Conservation (phyloP, 345 rosid species). For the Cardamine chenopodiifolia region DNA sequence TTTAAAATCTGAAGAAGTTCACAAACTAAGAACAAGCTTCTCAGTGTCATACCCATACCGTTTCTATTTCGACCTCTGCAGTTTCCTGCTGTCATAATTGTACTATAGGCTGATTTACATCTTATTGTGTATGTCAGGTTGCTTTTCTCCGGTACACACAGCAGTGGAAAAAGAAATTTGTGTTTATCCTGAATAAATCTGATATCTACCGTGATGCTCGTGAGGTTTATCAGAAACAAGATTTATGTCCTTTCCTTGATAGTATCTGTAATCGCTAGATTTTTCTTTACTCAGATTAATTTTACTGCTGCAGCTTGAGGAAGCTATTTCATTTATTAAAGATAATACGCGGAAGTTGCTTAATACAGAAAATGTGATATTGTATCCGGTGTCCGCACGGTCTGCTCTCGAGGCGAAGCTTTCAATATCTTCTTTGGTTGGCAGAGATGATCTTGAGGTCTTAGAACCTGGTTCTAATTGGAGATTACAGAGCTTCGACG, state of each 20-base stretch:
- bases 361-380: conserved; percentile 62
- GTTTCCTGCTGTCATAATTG: conserved; percentile 3
- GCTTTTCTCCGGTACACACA: conserved; percentile 86
- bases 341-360: conserved; percentile 79
- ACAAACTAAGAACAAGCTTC: neutral
- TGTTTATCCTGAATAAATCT: conserved; percentile 87
- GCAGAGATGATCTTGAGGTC: conserved; percentile 46
- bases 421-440: conserved; percentile 51
- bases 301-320: conserved; percentile 73
- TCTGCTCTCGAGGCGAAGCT: conserved; percentile 85
- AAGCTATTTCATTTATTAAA: conserved; percentile 74
- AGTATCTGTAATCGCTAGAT: conserved; percentile 7
- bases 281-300: conserved; percentile 14
- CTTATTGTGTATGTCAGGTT: conserved; percentile 57
- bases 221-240: conserved; percentile 59
- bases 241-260: conserved; percentile 19
- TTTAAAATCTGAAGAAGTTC: neutral
- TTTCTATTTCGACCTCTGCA: conserved; percentile 1
- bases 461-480: conserved; percentile 51
- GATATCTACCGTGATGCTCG: conserved; percentile 77
- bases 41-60: conserved; percentile 16
- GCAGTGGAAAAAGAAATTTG: conserved; percentile 95
- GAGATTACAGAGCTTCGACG: conserved; percentile 59
- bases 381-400: conserved; percentile 86
- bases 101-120: conserved; percentile 24